Percentiles rank a stretch among this genome's conserved stretches.
Conservation (phyloP, 768 basidiomycete genomes). For the Hortiboletus flavorubellus region DNA sequence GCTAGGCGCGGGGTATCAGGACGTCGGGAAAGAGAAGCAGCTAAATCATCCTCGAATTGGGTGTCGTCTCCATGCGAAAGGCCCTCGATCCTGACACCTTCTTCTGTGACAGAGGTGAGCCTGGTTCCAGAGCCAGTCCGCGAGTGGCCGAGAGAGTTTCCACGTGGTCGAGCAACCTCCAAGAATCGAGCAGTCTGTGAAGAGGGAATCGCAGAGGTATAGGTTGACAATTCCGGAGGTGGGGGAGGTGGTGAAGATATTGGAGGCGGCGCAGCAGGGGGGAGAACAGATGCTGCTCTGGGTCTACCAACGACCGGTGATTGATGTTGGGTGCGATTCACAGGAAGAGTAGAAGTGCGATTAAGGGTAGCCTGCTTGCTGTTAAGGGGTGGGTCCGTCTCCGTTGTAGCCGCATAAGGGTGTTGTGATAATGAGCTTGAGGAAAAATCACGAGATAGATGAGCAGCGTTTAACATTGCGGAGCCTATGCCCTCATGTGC, state of each 20-base stretch:
- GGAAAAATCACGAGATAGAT: slow-evolving; percentile 30
- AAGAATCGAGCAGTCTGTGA: slow-evolving; percentile 32
- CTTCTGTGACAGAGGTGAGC: slow-evolving; percentile 62
- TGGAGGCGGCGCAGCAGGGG: slow-evolving; percentile 66
- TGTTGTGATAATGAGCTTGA: slow-evolving; percentile 32
- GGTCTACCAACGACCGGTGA: slow-evolving; percentile 37
- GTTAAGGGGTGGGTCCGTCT: slow-evolving; percentile 33
- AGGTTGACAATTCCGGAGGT: slow-evolving; percentile 35
- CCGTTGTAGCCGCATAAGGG: slow-evolving; percentile 50
- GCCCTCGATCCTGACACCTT: slow-evolving; percentile 41
- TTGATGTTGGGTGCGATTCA: slow-evolving; percentile 26
- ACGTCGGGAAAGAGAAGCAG: slow-evolving; percentile 28
- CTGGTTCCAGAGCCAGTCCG: slow-evolving; percentile 55
- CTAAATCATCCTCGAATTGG: slow-evolving; percentile 32
- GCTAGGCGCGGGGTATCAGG: slow-evolving; percentile 42
- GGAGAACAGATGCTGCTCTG: slow-evolving; percentile 56
- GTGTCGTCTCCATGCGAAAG: slow-evolving; percentile 23
- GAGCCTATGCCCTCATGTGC: slow-evolving; percentile 43
- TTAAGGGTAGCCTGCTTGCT: slow-evolving; percentile 21
- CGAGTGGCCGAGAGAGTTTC: slow-evolving; percentile 49
- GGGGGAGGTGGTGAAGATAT: slow-evolving; percentile 58
- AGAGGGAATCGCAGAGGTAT: slow-evolving; percentile 30
- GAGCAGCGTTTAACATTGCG: slow-evolving; percentile 39
- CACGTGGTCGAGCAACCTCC: slow-evolving; percentile 42
- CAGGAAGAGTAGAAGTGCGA: slow-evolving; percentile 37